Evolutionary conservation across 2,329 filamentous ascomycete genomes (phyloP), one percentile per base, ranked within the genome.

Genomic region (Trichoderma atroviride): DNA sequence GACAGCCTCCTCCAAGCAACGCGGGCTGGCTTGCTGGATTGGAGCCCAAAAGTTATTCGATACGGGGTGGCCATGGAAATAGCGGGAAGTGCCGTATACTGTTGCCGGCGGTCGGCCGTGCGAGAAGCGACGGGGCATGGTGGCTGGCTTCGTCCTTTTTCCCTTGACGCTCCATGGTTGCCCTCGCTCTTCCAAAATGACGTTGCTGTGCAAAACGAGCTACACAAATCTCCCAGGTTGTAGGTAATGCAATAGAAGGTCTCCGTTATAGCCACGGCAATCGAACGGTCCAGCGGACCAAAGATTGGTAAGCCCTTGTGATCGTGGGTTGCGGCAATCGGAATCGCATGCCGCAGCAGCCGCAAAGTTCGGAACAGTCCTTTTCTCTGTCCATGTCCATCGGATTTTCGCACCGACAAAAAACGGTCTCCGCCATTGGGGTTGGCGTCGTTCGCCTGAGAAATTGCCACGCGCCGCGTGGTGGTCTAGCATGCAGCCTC

Each of bases 381-480:
- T 27, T 33, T 66, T 35, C 37, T 13, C 4, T 14, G 19, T 19
- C 27, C 31, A 7, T 35, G 27, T 55, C 19, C 40, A 22, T 47
- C 35, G 31, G 37, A 24, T 24, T 31, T 14, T 65, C 13, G 43
- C 59, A 31, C 59, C 37, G 29, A 19, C 40, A 43, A 19, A n/a
- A 31, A 55, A 50, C 16, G 4, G 35, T 66, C 27, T 53, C 63
- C 37, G 52, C 37, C 37, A 50, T 29, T 58, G 63, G 53, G 56
- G 52, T 24, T 47, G 63, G 63, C 53, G 63, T 50, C 37, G 27
- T 29, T 43, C 5, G 37, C 63, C 31, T 19, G 40, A 16, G 10
- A 57, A 47, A 57, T 66, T 29, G 63, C 63, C 63, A 66, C 63
- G 53, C 63, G 53, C 63, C 63, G 31, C 63, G 37, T 22, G 29